A percentile compares a stretch with the other conserved stretches of the same genome.
Evolutionary conservation across 2,329 filamentous ascomycete genomes (phyloP).

Genomic region (Colletotrichum sp.): DNA sequence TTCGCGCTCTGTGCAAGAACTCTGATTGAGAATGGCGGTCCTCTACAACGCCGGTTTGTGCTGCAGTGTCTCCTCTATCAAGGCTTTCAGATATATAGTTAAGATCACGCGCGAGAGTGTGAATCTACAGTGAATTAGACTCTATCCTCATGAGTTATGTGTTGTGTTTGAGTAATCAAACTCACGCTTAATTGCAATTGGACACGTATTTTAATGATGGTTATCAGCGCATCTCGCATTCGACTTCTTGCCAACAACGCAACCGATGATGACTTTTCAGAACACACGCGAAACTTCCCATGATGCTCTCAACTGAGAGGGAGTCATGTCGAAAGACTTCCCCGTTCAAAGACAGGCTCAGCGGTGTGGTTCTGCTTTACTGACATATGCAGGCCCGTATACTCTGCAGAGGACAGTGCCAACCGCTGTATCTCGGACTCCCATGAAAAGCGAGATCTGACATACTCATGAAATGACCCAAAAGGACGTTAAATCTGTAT

Average conservation of each 20-base stretch:
- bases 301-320: too few relatives aligned
- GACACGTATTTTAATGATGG: background rate
- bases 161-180: too few relatives aligned
- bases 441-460: too few relatives aligned
- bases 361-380: background rate
- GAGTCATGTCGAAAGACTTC: background rate
- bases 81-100: background rate
- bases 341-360: background rate
- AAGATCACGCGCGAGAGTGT: background rate
- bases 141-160: background rate
- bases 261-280: too few relatives aligned
- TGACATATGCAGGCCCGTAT: background rate
- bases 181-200: too few relatives aligned
- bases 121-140: background rate
- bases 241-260: background rate
- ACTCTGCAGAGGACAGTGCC: background rate
- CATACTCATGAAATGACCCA: too few relatives aligned
- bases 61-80: background rate
- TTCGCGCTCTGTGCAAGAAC: rapidly evolving
- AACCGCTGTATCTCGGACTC: too few relatives aligned
- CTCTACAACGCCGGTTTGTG: rapidly evolving
- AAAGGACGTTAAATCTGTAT: too few relatives aligned
- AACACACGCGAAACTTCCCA: too few relatives aligned
- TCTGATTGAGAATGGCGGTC: background rate
- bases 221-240: background rate